Base-by-base conservation (phyloP, 495 filamentous ascomycete species). In the Aspergillus kassunensis region DNA sequence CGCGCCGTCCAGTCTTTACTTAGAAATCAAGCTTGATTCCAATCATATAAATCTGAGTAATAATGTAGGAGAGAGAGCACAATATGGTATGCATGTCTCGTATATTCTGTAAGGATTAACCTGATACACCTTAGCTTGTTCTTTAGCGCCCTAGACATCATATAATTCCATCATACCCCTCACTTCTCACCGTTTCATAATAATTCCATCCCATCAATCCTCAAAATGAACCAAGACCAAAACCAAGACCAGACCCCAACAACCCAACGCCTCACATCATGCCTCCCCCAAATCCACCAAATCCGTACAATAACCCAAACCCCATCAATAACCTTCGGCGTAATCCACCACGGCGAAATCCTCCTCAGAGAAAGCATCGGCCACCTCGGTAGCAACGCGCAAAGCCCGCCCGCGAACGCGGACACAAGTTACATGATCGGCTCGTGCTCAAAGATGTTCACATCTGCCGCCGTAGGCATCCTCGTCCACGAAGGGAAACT, bases 381-480 rank as follows among this genome's bases (percentile, higher is more conserved):
- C 2, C 55, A 60, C 37, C 57, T 61, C 35, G 35, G 15, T 19
- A 57, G 63, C 39, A 27, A 51, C 6, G 42, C 45, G 12, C 11
- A 11, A 9, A 50, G 9, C 18, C 40, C 39, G 1, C 15, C 49
- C 13, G 30, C 56, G 6, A 42, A 70, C 30, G n/a, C 55, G 5
- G 55, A 73, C 33, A 70, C 69, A 0, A 53, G 62, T 2, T 70
- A 74, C 44, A 53, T 66, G 30, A 60, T 75, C 44, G 71, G 65
- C 1, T 69, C n/a, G 27, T 63, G 72, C 33, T 64, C 65, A 1
- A 71, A 76, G 47, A 59, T 65, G 18, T 59, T 75, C 30, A 64
- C 65, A 5, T 61, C 63, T 29, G 55, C 62, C 4, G 56, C 63
- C 1, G 45, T 71, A 6, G 67, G 57, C 0, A 66, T 67, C 13